These are phyloP conservation scores for Limnanthes douglasii DNA, from an alignment of 345 rosid genomes.

Conservation along the genomic window DNA sequence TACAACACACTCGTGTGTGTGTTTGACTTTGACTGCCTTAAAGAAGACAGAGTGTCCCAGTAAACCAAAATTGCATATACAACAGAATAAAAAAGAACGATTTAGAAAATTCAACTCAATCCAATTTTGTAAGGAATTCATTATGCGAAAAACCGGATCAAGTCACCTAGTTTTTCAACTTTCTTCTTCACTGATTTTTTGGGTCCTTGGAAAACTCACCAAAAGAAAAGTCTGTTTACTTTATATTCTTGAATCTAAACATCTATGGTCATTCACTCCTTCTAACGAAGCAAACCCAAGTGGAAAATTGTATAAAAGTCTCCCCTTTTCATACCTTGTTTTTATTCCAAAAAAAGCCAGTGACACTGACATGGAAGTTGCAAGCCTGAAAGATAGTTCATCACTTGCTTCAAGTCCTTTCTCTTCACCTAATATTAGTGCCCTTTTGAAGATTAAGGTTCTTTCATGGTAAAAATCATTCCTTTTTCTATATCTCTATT, in stretches of 20 bases:
- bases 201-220: too few species aligned
- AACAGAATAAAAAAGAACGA: too few species aligned
- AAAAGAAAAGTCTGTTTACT: conserved; percentile 2
- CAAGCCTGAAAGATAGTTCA: conserved; percentile 35
- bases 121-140: too few species aligned
- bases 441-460: conserved; percentile 40
- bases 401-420: conserved; percentile 40
- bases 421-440: conserved; percentile 33
- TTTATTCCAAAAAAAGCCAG: not conserved
- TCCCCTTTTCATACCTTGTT: conserved; percentile 1
- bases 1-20: conserved; percentile 29
- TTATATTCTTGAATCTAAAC: not conserved
- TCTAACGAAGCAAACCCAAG: too few species aligned
- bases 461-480: conserved; percentile 27
- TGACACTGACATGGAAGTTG: conserved; percentile 21
- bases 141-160: conserved; percentile 9
- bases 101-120: too few species aligned
- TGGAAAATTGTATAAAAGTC: too few species aligned
- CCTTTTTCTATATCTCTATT: not conserved
- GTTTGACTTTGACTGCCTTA: conserved; percentile 38
- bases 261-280: conserved; percentile 10
- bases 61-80: too few species aligned
- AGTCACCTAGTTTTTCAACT: conserved; percentile 7
- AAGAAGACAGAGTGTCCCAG: too few species aligned
- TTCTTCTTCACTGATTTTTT: conserved; percentile 12